Evolutionary conservation across 148 eudicot genomes (phyloP).

Genomic region (Diospyros kaki): DNA sequence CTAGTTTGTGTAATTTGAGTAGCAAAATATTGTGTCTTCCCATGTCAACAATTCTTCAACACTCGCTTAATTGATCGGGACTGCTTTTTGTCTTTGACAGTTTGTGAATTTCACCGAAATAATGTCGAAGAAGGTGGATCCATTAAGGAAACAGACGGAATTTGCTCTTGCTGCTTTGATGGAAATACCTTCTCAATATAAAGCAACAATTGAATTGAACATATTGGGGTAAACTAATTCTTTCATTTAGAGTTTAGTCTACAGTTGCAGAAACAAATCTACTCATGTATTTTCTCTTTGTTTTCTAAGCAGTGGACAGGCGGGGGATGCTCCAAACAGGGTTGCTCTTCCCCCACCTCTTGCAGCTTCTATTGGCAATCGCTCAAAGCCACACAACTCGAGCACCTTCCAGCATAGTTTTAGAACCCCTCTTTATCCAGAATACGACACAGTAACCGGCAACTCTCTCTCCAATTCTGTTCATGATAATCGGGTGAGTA

Average conservation of each 20-base stretch:
- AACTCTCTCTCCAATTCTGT: conserved; percentile 26
- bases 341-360: conserved; percentile 64
- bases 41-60: not conserved
- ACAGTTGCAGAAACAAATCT: not conserved
- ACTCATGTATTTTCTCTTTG: conserved; percentile 1
- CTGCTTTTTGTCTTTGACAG: conserved; percentile 18
- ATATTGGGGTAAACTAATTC: conserved; percentile 46
- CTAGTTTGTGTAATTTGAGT: not conserved
- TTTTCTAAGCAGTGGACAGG: conserved; percentile 37
- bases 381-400: conserved; percentile 28
- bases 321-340: conserved; percentile 43
- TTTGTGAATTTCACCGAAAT: conserved; percentile 78
- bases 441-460: conserved; percentile 7
- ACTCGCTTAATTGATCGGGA: not conserved
- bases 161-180: conserved; percentile 71
- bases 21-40: not conserved
- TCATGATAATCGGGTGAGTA: conserved; percentile 44
- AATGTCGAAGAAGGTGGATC: conserved; percentile 49
- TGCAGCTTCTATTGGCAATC: conserved; percentile 23
- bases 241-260: too few relatives aligned
- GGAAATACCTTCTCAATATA: conserved; percentile 81
- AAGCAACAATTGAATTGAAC: conserved; percentile 56
- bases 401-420: conserved; percentile 35
- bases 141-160: conserved; percentile 51
- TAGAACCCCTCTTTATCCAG: conserved; percentile 21